These are phyloP conservation scores for Bruguiera sexangula DNA, from an alignment of 345 rosid genomes.

Conservation along the genomic window DNA sequence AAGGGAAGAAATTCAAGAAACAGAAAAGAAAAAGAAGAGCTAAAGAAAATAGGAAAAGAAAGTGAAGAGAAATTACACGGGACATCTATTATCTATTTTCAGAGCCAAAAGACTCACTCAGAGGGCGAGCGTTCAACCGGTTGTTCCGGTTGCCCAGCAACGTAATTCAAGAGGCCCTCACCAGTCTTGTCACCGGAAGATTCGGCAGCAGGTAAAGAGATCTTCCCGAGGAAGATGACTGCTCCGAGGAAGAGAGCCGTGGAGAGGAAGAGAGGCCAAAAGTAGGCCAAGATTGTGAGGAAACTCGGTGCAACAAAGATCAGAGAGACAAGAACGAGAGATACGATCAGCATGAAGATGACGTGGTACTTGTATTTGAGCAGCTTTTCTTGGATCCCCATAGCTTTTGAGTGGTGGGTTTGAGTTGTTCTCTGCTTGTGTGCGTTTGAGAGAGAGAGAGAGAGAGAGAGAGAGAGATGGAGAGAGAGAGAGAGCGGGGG, in stretches of 20 bases:
- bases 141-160: conserved; percentile 63
- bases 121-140: conserved; percentile 20
- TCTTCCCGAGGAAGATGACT: conserved; percentile 59
- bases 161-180: conserved; percentile 68
- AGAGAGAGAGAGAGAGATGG: no score
- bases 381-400: conserved; percentile 67
- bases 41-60: background rate
- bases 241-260: conserved; percentile 78
- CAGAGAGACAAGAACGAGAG: conserved; percentile 27
- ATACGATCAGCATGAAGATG: conserved; percentile 29
- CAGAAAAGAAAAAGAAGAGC: background rate
- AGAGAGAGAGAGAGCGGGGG: background rate
- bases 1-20: background rate
- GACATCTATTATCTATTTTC: background rate
- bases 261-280: conserved; percentile 90
- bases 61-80: background rate
- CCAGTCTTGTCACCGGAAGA: conserved; percentile 41
- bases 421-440: background rate
- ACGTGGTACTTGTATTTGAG: conserved; percentile 58
- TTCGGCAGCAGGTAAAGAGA: conserved; percentile 38
- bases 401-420: conserved; percentile 10
- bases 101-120: background rate
- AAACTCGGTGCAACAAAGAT: conserved; percentile 66
- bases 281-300: conserved; percentile 65
- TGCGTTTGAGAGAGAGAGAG: background rate